Conservation (phyloP, 352 stramenopile species). For the Phytophthora syringae region DNA sequence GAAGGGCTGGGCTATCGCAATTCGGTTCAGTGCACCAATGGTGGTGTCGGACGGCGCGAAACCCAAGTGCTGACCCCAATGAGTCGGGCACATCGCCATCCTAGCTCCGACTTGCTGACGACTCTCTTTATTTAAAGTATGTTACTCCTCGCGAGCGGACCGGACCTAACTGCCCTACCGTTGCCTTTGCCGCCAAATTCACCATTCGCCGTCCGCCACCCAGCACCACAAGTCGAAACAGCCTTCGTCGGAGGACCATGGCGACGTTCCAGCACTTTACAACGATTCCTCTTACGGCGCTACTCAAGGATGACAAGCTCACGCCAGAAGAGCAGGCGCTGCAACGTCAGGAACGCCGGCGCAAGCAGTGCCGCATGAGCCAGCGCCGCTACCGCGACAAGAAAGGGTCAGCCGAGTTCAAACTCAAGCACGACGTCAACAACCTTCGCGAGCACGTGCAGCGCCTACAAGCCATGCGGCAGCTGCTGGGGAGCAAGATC, state of each 20-base stretch:
- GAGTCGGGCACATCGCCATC: no score
- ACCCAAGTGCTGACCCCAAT: no score
- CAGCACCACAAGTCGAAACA: slow-evolving; percentile 10
- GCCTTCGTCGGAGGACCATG: neutral
- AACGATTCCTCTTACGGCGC: neutral
- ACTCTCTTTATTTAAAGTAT: no score
- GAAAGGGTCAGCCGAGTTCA: slow-evolving; percentile 69
- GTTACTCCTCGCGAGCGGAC: neutral
- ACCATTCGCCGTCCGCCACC: slow-evolving; percentile 5
- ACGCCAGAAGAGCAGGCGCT: slow-evolving; percentile 11
- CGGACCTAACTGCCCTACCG: neutral
- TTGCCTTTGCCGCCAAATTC: slow-evolving; percentile 5
- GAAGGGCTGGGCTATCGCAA: no score
- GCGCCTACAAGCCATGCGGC: slow-evolving; percentile 47
- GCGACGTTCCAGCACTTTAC: neutral
- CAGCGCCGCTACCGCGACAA: slow-evolving; percentile 78
- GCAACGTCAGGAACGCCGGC: slow-evolving; percentile 48
- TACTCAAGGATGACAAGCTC: neutral
- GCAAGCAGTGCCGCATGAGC: slow-evolving; percentile 68
- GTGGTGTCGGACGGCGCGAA: no score
- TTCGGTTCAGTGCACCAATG: no score
- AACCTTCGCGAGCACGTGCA: slow-evolving; percentile 63
- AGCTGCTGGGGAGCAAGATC: slow-evolving; percentile 54
- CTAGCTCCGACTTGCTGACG: no score
- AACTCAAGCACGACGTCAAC: slow-evolving; percentile 72